A percentile compares a stretch with the other conserved stretches of the same genome.
Conservation (phyloP, 805 yeast genomes). For the Wickerhamiella brachini region DNA sequence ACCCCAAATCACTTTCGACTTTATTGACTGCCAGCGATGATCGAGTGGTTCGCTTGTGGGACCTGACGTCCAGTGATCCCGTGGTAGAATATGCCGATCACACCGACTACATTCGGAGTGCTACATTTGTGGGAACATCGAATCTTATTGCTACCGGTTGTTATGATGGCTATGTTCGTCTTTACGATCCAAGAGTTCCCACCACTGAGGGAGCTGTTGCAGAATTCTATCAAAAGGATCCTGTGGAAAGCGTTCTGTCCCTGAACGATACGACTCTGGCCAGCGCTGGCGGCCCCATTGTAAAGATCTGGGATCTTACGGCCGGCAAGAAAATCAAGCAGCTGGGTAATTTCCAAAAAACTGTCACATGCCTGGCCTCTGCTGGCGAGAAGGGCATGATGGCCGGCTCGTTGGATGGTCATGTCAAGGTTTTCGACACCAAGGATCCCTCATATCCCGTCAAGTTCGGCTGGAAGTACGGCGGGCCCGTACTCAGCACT, state of each 20-base stretch:
- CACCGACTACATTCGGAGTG: constrained; percentile 78
- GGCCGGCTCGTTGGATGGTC: constrained; percentile 95
- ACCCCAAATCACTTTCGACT: constrained; percentile 59
- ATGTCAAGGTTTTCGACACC: constrained; percentile 85
- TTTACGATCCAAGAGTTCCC: constrained; percentile 65
- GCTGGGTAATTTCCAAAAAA: constrained; percentile 78
- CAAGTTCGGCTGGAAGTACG: constrained; percentile 94
- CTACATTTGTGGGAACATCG: constrained; percentile 59
- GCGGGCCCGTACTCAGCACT: constrained; percentile 80
- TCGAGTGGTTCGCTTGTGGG: constrained; percentile 74
- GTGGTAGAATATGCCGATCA: constrained; percentile 51
- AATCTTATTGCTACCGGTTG: constrained; percentile 84
- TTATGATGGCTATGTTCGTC: constrained; percentile 74
- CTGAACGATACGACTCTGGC: constrained; percentile 63
- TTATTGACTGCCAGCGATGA: constrained; percentile 87
- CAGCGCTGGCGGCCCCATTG: constrained; percentile 69
- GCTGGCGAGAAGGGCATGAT: constrained; percentile 68
- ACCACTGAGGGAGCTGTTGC: constrained; percentile 38
- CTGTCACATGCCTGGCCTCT: constrained; percentile 71
- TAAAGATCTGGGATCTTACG: constrained; percentile 85
- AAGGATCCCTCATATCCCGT: constrained; percentile 57
- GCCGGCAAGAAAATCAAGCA: constrained; percentile 60
- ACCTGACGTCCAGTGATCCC: constrained; percentile 73
- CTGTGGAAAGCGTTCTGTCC: constrained; percentile 76
- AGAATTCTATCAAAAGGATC: constrained; percentile 56